Evolutionary conservation across 2,329 filamentous ascomycete species (phyloP).

Genomic region (Sporothrix brasiliensis): DNA sequence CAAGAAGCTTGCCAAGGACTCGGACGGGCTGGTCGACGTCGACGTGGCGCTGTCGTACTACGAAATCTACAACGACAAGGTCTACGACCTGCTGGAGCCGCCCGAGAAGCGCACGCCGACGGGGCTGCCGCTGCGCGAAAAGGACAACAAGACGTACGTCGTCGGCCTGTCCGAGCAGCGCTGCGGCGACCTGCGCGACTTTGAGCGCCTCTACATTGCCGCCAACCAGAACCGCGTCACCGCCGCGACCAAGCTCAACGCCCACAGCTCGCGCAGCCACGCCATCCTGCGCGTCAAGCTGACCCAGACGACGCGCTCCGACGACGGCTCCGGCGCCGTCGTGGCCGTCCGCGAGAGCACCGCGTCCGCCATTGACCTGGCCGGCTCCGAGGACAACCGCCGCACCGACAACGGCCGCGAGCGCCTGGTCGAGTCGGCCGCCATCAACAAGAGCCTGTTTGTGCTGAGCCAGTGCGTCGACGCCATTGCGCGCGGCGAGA

Average conservation of each 20-base stretch:
- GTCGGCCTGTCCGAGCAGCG: conserved; percentile 81
- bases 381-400: conserved; percentile 93
- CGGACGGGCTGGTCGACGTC: conserved; percentile 68
- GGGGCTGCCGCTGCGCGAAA: conserved; percentile 81
- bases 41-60: conserved; percentile 84
- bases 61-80: conserved; percentile 96
- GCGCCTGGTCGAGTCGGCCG: conserved; percentile 88
- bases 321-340: conserved; percentile 56
- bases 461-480: conserved; percentile 94
- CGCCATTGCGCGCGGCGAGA: conserved; percentile 76
- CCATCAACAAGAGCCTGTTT: conserved; percentile 97
- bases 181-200: conserved; percentile 84
- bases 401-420: conserved; percentile 93
- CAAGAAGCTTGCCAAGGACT: conserved; percentile 83
- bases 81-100: conserved; percentile 85
- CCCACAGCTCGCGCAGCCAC: conserved; percentile 86
- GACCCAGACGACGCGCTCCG: conserved; percentile 63
- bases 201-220: conserved; percentile 86
- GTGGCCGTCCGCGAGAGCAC: conserved; percentile 66
- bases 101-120: conserved; percentile 82
- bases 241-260: conserved; percentile 88
- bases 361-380: conserved; percentile 90
- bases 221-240: conserved; percentile 89
- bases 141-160: conserved; percentile 83
- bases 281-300: conserved; percentile 90